Conservation (phyloP, 116 monocot species). For the Zostera marina region DNA sequence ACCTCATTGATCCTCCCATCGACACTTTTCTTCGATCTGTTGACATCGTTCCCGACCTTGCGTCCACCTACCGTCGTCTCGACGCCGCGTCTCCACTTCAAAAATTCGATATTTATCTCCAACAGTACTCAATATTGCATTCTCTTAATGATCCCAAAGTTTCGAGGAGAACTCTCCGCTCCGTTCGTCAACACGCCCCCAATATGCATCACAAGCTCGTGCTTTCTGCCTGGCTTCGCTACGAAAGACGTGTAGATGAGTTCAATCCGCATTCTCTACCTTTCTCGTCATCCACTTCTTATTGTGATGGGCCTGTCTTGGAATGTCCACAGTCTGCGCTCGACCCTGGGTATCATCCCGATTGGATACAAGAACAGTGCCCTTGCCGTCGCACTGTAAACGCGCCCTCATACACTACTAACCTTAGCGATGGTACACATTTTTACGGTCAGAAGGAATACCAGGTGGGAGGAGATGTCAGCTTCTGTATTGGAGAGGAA, state of each 20-base stretch:
- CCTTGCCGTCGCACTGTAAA: slow-evolving; percentile 17
- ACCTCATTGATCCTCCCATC: slow-evolving; percentile 60
- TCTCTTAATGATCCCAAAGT: slow-evolving; percentile 33
- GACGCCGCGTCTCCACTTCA: neutral
- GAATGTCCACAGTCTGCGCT: slow-evolving; percentile 77
- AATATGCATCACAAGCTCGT: slow-evolving; percentile 46
- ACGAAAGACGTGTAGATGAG: slow-evolving; percentile 53
- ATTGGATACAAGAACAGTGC: slow-evolving; percentile 17
- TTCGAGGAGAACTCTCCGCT: slow-evolving; percentile 31
- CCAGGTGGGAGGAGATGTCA: slow-evolving; percentile 40
- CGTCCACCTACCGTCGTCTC: slow-evolving; percentile 41
- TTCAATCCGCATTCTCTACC: slow-evolving; percentile 15
- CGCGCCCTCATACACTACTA: no score
- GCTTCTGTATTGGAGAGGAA: slow-evolving; percentile 66
- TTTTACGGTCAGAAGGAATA: slow-evolving; percentile 6
- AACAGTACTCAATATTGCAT: slow-evolving; percentile 52
- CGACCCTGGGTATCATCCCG: slow-evolving; percentile 14
- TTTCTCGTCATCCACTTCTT: slow-evolving; percentile 6
- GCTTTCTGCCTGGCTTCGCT: slow-evolving; percentile 55
- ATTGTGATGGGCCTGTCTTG: slow-evolving; percentile 33
- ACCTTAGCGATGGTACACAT: neutral
- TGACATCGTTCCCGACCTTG: slow-evolving; percentile 39
- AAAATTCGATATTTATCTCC: slow-evolving; percentile 47
- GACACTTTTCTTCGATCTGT: slow-evolving; percentile 78
- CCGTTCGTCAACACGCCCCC: slow-evolving; percentile 35